Evolutionary conservation across 768 basidiomycete species (phyloP), one percentile per base, ranked within the genome.

Genomic region (Suillus variegatus): DNA sequence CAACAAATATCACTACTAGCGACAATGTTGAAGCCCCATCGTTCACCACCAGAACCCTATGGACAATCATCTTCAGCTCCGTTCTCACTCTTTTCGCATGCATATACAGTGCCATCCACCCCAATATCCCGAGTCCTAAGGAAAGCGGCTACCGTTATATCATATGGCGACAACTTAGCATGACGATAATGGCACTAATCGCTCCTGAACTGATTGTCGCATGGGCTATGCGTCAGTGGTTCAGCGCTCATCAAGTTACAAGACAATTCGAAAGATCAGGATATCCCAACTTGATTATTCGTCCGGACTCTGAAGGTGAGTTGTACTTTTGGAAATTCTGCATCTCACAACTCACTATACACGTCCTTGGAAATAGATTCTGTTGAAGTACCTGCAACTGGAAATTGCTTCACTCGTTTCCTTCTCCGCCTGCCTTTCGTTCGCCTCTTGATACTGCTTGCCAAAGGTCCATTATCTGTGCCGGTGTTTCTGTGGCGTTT

Each of bases 61-160:
- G 46, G 46, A n/a, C 20, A 4, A 46, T 46, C 9, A 12, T 46
- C 20, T 46, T n/a, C 46, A 46, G 75, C 56, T 76, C 72, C 58
- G 43, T 72, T n/a, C 58, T 65, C 7, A 73, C 72, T 1, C 68
- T 76, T 5, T 70, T 74, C 16, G 60, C 72, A 0, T 75, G 72
- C 52, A 72, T 67, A 7, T 76, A 71, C 70, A 63, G 68, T 10
- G 66, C 75, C 14, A 62, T 74, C 13, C 73, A 76, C 49, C 74
- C 73, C 0, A 74, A 76, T 51, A 65, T 75, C 25, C 74, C 71
- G 0, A 49, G 20, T n/a, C 44, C 20, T 7, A 32, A 13, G 7
- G 14, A 46, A 14, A 20, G 61, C 36, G 36, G 36, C 7, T 5
- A 16, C 13, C 3, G 2, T 35, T 25, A 35, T 7, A 38, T 56